These are phyloP conservation scores for Pinus taeda DNA, from an alignment of 75 land plant genomes.

Conservation along the genomic window DNA sequence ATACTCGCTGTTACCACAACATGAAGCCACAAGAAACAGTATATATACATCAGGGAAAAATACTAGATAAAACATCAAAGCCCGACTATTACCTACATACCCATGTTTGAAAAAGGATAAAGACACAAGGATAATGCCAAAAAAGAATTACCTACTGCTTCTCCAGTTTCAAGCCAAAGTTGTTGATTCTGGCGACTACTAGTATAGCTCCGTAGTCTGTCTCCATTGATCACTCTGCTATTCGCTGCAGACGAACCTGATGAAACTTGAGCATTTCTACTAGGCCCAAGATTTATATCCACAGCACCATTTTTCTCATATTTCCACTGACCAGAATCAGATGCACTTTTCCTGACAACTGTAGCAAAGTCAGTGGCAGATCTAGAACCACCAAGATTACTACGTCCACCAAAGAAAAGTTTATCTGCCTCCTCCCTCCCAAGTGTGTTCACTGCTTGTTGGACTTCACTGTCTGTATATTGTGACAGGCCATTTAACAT, in stretches of 20 bases:
- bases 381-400: conserved; percentile 27
- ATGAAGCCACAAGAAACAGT: conserved; percentile 13
- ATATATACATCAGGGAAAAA: not conserved
- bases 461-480: conserved; percentile 45
- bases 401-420: conserved; percentile 36
- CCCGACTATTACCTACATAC: not conserved
- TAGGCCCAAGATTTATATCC: conserved; percentile 46
- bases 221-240: conserved; percentile 28
- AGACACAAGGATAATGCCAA: not conserved
- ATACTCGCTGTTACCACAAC: conserved; percentile 72
- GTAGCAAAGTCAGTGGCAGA: conserved; percentile 71
- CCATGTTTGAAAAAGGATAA: too few species aligned
- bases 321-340: conserved; percentile 73
- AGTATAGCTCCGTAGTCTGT: conserved; percentile 18
- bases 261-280: conserved; percentile 43
- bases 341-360: conserved; percentile 69
- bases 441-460: conserved; percentile 27
- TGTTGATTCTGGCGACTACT: conserved; percentile 40
- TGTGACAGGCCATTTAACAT: conserved; percentile 37
- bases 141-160: conserved; percentile 64
- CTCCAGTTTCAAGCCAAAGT: conserved; percentile 96
- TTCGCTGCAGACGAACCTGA: conserved; percentile 47
- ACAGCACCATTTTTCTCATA: conserved; percentile 57
- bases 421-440: conserved; percentile 32
- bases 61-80: not conserved